A percentile compares a stretch with the other conserved stretches of the same genome.
These are phyloP conservation scores for Mediolabrus comicus DNA, from an alignment of 108 stramenopile genomes.

Conservation along the genomic window DNA sequence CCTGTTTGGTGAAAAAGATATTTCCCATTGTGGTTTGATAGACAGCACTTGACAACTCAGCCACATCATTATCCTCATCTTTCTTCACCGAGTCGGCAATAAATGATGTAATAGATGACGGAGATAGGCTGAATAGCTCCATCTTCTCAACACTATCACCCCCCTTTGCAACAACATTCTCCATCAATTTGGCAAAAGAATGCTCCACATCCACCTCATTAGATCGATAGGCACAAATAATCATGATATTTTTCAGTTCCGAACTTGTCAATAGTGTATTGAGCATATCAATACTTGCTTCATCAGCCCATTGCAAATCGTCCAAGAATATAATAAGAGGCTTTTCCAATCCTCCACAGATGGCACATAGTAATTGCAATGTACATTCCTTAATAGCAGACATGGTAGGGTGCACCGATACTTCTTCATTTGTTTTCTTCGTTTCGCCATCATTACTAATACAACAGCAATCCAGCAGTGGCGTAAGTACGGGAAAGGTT, in stretches of 20 bases:
- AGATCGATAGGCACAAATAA: constrained; percentile 39
- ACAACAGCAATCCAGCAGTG: not conserved
- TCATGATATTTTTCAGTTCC: constrained; percentile 13
- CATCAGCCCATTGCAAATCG: constrained; percentile 4
- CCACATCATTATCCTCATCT: not conserved
- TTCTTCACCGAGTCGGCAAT: constrained; percentile 7
- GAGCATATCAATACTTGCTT: not conserved
- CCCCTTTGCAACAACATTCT: constrained; percentile 1
- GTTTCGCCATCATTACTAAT: not conserved
- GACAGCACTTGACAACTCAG: constrained; percentile 13
- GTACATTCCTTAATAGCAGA: not conserved
- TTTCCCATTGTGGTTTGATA: constrained; percentile 41
- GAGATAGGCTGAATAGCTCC: constrained; percentile 8
- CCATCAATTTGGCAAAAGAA: not conserved
- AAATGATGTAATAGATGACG: not conserved
- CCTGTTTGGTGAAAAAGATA: constrained; percentile 25
- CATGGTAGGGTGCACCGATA: not conserved
- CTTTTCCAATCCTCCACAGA: not conserved
- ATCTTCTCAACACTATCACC: not conserved
- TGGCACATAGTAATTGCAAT: constrained; percentile 12
- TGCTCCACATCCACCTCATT: constrained; percentile 27
- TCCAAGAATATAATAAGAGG: constrained; percentile 3
- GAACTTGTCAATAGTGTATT: not conserved
- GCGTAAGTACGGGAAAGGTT: not conserved
- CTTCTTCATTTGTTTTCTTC: not conserved